Base-by-base conservation (phyloP, 352 stramenopile species). In the Phytophthora vignae region DNA sequence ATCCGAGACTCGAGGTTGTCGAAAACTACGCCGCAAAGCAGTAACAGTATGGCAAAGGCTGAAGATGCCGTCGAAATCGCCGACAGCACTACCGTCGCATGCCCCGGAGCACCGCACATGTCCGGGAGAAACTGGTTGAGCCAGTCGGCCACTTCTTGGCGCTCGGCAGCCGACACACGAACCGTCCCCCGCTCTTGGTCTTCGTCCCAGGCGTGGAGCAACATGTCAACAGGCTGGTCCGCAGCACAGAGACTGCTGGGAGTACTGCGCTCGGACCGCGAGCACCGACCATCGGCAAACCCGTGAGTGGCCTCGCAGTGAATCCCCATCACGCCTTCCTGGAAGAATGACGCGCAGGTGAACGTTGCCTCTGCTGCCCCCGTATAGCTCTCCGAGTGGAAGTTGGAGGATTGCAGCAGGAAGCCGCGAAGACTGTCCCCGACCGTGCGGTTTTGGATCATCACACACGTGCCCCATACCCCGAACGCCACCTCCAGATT, bases 391-490 rank as follows among this genome's bases (percentile, higher is more conserved):
- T 36, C 50, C 3, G 22, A 7, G 3, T 52, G 27, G 25, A 63
- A 67, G 25, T 3, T 55, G 7, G 71, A 48, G 14, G 71, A 58
- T 21, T 73, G 33, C 46, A 73, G 1, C 21, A 79, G 19, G 50
- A 79, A 76, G 42, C 58, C 33, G 33, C 61, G 60, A 19, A 78
- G 21, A 44, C 55, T 60, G 11, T 72, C 67, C 21, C 67, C 58
- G 0, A 58, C 60, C 7, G 67, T 68, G 27, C 46, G 68, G 17
- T 76, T 75, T 71, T 86, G 72, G 10, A 84, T 59, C 63, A 79
- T 86, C 25, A 90, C 61, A 19, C 82, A 91, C 1, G 82, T 80
- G 3, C 80, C 84, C 84, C 84, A 91, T 10, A 90, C 67, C 0
- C 84, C 82, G 49, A 88, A 78, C 3, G 65, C 76, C 46, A 91